Base-by-base conservation (phyloP, 192 early-diverging fungal genomes). In the Linnemannia hyalina region DNA sequence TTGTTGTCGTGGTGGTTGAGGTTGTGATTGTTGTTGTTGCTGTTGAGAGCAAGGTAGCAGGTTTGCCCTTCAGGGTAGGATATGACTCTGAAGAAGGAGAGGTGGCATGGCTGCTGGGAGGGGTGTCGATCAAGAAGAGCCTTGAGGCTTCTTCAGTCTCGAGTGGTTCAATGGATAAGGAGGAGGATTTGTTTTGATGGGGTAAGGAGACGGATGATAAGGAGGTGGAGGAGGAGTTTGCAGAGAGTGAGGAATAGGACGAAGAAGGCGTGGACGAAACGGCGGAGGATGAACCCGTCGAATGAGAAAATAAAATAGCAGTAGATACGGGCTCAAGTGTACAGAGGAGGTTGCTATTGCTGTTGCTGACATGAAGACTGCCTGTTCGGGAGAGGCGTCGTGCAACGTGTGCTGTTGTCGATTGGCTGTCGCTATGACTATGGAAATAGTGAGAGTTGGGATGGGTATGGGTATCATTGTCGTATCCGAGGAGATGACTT, bases 61-160 rank as follows among this genome's bases (percentile, higher is more conserved):
- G 46, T 9, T 23, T 15, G 7, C 47, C 75, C n/a, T 55, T 83
- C n/a, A 74, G 42, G 22, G 72, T 22, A 20, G 76, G 82, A 38
- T 49, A 78, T 23, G 77, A 78, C 3, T 73, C 76, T 13, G 82
- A 83, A 3, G 82, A 83, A 49, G 82, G 82, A 4, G 82, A 83
- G 40, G 77, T 20, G 0, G 57, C 82, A 75, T 83, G 82, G 72
- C 82, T 83, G 77, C 65, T 78, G 13, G 82, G 82, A 75, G 82
- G 82, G 40, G 76, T 83, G 57, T 83, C 73, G 54, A 83, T 52
- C 29, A 74, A 54, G 35, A 60, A 78, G 41, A 83, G 46, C n/a
- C 78, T 77, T 52, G 47, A 52, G 22, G 76, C 2, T 22, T 40
- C 73, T 80, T 74, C 54, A 26, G 69, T 75, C 3, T 83, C 76